Evolutionary conservation across 2,329 filamentous ascomycete genomes (phyloP), one percentile per base, ranked within the genome.

Genomic region (Colletotrichum sublineola): DNA sequence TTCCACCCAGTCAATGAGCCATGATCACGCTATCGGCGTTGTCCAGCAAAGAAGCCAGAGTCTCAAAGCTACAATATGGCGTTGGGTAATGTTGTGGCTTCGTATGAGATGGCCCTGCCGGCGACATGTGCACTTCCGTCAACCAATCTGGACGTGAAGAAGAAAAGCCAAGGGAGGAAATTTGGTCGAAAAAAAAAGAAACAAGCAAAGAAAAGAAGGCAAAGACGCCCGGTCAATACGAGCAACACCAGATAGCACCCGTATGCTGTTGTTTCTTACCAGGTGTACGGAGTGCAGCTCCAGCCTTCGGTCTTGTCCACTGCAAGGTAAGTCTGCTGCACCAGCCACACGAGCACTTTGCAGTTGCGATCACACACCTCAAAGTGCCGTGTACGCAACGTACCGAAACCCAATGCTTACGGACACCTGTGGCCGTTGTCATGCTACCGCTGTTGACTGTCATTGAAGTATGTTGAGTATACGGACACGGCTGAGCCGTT

Each of bases 11-110:
- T 42, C 58, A 31, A 63, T 63, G 48, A n/a, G 7, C 33, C 15
- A 53, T 63, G 48, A 40, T 42, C n/a, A 53, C 40, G 24, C 58
- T 60, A 31, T 67, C 57, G 40, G 50, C 46, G 24, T 46, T 50
- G 56, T 33, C 31, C 11, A 38, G 31, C 46, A 63, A 63, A 53
- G 61, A 42, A 50, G n/a, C 29, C 33, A 29, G 24, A 14, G 50
- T 55, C 38, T 40, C 46, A 38, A 14, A 57, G 36, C 24, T 20
- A 46, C 40, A 38, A 38, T 18, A 44, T 31, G 36, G 44, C 33
- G 18, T 11, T 31, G 36, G 29, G 3, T 12, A 29, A 11, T 48
- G 29, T 62, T 38, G 36, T 38, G 56, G 56, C 56, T 62, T 57
- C 38, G 36, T 44, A 36, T 15, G 24, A 52, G 61, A 31, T 29